Base-by-base conservation (phyloP, 805 yeast genomes). In the Saturnispora diversa region DNA sequence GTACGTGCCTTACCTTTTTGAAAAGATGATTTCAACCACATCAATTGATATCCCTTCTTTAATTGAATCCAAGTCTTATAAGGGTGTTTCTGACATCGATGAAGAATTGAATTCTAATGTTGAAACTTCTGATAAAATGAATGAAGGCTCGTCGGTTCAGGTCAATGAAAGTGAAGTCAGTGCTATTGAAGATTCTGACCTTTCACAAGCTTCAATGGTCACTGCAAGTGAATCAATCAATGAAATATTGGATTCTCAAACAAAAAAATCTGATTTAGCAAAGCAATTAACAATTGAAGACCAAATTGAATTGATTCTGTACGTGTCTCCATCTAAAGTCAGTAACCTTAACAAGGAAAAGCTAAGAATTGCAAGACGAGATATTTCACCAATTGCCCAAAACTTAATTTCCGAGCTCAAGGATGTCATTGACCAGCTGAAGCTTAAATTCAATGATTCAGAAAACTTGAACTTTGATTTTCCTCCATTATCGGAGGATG, bases 361-460 rank as follows among this genome's bases (percentile, higher is more conserved):
- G 40, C 39, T 60, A 1, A 65, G 63, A 39, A 73, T 72, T 37
- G 75, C 77, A 2, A 60, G 72, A 45, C 59, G 72, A 35, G 77
- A 72, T 45, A 63, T 72, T 5, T 55, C 69, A 6, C 67, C 68
- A 3, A 50, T 49, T 34, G 58, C 62, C 30, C 43, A 44, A n/a
- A 57, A 59, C 19, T 31, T 63, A 2, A 31, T 62, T 4, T 37
- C 44, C 4, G 48, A 40, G 2, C 51, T 55, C 2, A 37, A 42
- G 10, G 44, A 50, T 16, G 32, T 51, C 8, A 29, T 60, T 2
- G 56, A 50, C 3, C 34, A 26, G 5, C 27, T 56, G 24, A 56
- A 49, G 39, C 46, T 53, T 11, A 51, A 50, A 13, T 43, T 44
- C 6, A 47, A 41, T 20, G 54, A 58, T 26, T 55, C 63, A 12